Percentiles rank a stretch among this genome's conserved stretches.
Evolutionary conservation across 257 asterid genomes (phyloP).

Genomic region (Rhazya stricta): DNA sequence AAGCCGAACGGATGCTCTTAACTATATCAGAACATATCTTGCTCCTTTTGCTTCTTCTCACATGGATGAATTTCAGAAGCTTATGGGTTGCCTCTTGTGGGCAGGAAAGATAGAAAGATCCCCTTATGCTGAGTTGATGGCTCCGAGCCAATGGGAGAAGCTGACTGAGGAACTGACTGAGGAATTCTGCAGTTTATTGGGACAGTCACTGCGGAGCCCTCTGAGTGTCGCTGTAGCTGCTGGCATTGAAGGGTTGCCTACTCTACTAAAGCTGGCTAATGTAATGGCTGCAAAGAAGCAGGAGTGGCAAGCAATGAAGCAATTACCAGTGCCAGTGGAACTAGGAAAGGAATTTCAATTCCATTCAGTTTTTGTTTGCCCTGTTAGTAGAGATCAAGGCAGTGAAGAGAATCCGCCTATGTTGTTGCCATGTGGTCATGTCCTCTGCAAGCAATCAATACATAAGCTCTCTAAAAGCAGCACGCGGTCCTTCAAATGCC

Average conservation of each 20-base stretch:
- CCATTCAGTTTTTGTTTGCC: constrained; percentile 65
- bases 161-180: constrained; percentile 34
- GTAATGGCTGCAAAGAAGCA: constrained; percentile 50
- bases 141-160: constrained; percentile 39
- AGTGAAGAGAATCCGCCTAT: constrained; percentile 56
- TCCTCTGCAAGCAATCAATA: constrained; percentile 54
- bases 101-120: constrained; percentile 46
- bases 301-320: constrained; percentile 53
- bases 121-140: constrained; percentile 42
- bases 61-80: constrained; percentile 45
- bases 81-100: constrained; percentile 53
- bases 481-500: constrained; percentile 50
- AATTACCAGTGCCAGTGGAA: constrained; percentile 51
- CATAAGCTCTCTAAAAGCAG: constrained; percentile 33
- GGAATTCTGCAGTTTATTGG: constrained; percentile 39
- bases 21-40: constrained; percentile 35
- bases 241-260: constrained; percentile 58
- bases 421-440: constrained; percentile 67
- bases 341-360: constrained; percentile 53
- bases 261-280: constrained; percentile 44
- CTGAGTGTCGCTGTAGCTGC: constrained; percentile 46
- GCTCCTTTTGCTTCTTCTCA: constrained; percentile 40
- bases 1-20: constrained; percentile 33
- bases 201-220: constrained; percentile 49
- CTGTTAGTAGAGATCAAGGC: constrained; percentile 47